Percentiles rank a stretch among this genome's conserved stretches.
phyloP scores from a whole-genome alignment of 768 basidiomycete species.

The Lyophyllum atratum region DNA sequence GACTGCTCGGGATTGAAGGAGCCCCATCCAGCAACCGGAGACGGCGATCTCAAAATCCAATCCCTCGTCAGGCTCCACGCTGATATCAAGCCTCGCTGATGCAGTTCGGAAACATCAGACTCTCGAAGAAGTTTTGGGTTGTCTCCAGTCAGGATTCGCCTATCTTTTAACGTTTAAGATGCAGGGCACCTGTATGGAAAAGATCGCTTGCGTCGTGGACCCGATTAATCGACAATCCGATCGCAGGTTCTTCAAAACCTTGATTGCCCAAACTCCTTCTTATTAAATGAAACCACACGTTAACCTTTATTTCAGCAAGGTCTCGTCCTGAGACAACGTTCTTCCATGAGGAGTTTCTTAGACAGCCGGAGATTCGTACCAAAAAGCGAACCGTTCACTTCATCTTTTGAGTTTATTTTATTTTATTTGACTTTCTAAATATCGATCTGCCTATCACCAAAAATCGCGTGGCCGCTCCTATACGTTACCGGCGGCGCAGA shows the following conservation, averaged over 20 bases:
- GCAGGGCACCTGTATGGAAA: conserved; percentile 10
- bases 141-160: conserved; percentile 4
- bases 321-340: background rate
- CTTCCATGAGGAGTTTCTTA: background rate
- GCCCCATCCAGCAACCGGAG: background rate
- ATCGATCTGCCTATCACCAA: background rate
- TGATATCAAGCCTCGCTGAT: background rate
- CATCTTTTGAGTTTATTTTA: background rate
- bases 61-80: conserved; percentile 3
- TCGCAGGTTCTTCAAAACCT: conserved; percentile 10
- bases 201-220: background rate
- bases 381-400: background rate
- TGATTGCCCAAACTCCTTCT: background rate
- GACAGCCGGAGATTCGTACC: background rate
- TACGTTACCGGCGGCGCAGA: conserved; percentile 11
- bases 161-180: conserved; percentile 12
- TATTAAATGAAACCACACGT: background rate
- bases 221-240: conserved; percentile 9
- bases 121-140: background rate
- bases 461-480: background rate
- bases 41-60: background rate
- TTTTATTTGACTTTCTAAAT: background rate
- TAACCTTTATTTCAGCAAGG: background rate
- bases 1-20: background rate
- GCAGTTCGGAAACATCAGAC: background rate